Conservation (phyloP, 148 eudicot genomes). For the Diospyros kaki region DNA sequence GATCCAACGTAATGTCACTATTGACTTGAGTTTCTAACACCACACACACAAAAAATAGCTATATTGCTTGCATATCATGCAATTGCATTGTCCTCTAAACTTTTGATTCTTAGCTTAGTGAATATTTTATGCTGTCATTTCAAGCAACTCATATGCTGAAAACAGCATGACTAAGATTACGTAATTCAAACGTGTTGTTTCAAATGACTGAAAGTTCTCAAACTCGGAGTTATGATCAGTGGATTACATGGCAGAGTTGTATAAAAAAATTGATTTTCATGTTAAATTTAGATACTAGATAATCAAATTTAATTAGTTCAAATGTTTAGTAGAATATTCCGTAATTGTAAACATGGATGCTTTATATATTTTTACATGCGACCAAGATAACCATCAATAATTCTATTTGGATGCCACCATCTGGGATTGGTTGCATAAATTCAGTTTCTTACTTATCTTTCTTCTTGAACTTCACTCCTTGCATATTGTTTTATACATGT, state of each 20-base stretch:
- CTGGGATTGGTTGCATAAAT: background rate
- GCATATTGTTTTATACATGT: background rate
- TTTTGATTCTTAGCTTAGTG: background rate
- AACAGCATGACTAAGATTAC: background rate
- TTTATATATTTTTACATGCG: background rate
- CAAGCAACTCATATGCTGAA: background rate
- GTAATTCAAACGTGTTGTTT: background rate
- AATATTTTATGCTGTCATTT: background rate
- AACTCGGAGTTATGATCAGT: background rate
- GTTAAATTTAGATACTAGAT: background rate
- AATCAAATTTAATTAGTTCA: background rate
- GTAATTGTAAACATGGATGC: background rate
- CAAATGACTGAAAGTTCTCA: background rate
- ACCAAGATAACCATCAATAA: background rate
- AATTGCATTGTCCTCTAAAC: background rate
- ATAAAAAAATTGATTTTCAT: too few relatives aligned
- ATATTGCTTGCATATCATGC: background rate
- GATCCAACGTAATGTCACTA: conserved; percentile 53
- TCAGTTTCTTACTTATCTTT: background rate
- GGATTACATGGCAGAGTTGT: too few relatives aligned
- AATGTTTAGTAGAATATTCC: background rate
- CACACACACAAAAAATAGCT: too few relatives aligned
- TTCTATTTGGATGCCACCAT: background rate
- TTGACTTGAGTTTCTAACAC: background rate
- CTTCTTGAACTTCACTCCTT: background rate